Evolutionary conservation across 768 basidiomycete species (phyloP).

Genomic region (Boletus sp.): DNA sequence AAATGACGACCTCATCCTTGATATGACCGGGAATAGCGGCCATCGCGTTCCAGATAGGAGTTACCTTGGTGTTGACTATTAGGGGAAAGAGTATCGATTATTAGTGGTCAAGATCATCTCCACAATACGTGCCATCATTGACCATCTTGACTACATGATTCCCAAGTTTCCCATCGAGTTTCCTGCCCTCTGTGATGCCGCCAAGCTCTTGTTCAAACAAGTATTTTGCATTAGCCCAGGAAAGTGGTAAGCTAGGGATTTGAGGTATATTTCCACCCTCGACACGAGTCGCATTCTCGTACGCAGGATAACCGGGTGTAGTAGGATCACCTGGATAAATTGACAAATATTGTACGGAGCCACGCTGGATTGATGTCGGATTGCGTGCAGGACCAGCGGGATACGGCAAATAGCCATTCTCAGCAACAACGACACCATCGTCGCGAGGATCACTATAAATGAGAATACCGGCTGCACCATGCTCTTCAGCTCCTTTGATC

Average conservation of each 20-base stretch:
- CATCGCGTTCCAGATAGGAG: constrained; percentile 89
- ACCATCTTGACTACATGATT: constrained; percentile 44
- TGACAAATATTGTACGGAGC: constrained; percentile 71
- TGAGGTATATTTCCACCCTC: constrained; percentile 59
- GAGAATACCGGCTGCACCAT: constrained; percentile 71
- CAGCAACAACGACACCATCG: constrained; percentile 72
- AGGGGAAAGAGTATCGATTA: background rate
- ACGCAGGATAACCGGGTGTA: constrained; percentile 85
- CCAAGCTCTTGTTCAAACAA: constrained; percentile 56
- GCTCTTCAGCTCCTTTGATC: constrained; percentile 81
- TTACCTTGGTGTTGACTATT: constrained; percentile 71
- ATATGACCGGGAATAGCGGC: constrained; percentile 79
- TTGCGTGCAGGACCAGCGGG: constrained; percentile 87
- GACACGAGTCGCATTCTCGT: constrained; percentile 69
- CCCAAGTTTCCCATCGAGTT: constrained; percentile 50
- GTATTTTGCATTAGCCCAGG: constrained; percentile 78
- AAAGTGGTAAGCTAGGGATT: constrained; percentile 85
- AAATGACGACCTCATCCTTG: constrained; percentile 75
- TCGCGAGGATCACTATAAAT: constrained; percentile 87
- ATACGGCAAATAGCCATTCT: constrained; percentile 68
- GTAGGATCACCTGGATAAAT: constrained; percentile 73
- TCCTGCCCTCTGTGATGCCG: constrained; percentile 35
- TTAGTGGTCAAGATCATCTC: background rate
- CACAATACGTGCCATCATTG: constrained; percentile 45
- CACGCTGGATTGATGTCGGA: constrained; percentile 78